A percentile compares a stretch with the other conserved stretches of the same genome.
Evolutionary conservation across 768 basidiomycete species (phyloP).

Genomic region (Mycena galericulata): DNA sequence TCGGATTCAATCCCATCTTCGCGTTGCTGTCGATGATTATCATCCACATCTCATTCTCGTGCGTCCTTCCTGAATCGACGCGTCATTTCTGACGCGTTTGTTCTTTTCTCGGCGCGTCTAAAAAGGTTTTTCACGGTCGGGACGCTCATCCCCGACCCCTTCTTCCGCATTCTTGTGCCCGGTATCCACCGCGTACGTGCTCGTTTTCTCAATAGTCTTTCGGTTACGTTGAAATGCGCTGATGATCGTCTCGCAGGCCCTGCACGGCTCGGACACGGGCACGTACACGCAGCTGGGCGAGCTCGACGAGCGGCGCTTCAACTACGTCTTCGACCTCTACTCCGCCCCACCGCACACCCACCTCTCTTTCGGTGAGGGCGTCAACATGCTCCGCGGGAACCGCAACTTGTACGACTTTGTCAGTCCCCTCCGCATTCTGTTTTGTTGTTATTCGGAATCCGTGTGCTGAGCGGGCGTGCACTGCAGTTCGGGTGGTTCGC

Average conservation of each 20-base stretch:
- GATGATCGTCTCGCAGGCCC: constrained; percentile 42
- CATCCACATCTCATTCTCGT: constrained; percentile 58
- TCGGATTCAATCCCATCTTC: constrained; percentile 53
- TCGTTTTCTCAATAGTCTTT: neutral
- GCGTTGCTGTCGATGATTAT: constrained; percentile 51
- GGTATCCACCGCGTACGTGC: constrained; percentile 52
- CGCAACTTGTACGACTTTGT: constrained; percentile 54
- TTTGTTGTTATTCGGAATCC: neutral
- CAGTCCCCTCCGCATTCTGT: constrained; percentile 23
- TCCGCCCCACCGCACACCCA: constrained; percentile 53
- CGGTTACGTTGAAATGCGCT: neutral
- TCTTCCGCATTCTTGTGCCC: constrained; percentile 55
- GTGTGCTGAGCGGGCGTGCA: too few relatives aligned
- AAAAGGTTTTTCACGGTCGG: constrained; percentile 44
- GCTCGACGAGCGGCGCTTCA: constrained; percentile 54
- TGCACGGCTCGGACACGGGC: constrained; percentile 57
- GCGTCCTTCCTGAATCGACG: constrained; percentile 31
- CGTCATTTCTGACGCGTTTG: neutral
- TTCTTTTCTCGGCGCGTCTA: neutral
- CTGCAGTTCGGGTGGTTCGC: constrained; percentile 60
- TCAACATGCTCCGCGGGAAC: constrained; percentile 56
- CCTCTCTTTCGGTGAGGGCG: constrained; percentile 51
- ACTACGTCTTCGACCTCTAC: constrained; percentile 55
- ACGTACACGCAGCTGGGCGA: constrained; percentile 53
- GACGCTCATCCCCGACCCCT: constrained; percentile 55